Evolutionary conservation across 805 yeast genomes (phyloP), one percentile per base, ranked within the genome.

Genomic region (Yamadazyma laniorum): DNA sequence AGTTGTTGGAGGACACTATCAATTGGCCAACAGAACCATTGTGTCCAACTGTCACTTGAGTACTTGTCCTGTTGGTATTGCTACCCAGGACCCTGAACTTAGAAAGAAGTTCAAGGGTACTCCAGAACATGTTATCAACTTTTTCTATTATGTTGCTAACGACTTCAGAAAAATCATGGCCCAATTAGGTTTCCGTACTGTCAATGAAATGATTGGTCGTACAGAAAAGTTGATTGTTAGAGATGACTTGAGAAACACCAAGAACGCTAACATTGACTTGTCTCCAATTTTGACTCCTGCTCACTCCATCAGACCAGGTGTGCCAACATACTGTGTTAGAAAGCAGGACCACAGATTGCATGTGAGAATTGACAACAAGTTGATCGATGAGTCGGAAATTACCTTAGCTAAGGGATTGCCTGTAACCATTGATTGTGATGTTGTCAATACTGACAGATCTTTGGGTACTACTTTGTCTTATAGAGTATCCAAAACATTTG

Each of bases 21-120:
- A 26, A 26, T 26, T 26, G 13, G 29, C 8, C 6, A 26, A 26
- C 29, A 26, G 14, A 9, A 26, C 29, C 14, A 22, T 22, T 25
- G 23, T n/a, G n/a, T n/a, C n/a, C n/a, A n/a, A n/a, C n/a, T n/a
- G 30, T 27, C 98, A 91, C 63, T 71, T 86, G 43, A 86, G 87
- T 69, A 79, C 95, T 27, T 91, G 99, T 67, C 96, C 99, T 19
- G 99, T 91, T 34, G 99, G 99, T 68, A 86, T 91, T 70, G 99
- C 99, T 32, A 91, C 99, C 21, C 99, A 93, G 67, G 98, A 91
- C 63, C 97, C 97, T 14, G 87, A 81, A 50, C 75, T 91, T 51
- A 80, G 99, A 67, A 79, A 79, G 67, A 93, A 91, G 66, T 91
- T 91, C 68, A 74, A 78, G 55, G 99, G 99, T 58, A 90, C 96